Evolutionary conservation across 805 yeast genomes (phyloP), one percentile per base, ranked within the genome.

Genomic region (Kuraishia ogatae): DNA sequence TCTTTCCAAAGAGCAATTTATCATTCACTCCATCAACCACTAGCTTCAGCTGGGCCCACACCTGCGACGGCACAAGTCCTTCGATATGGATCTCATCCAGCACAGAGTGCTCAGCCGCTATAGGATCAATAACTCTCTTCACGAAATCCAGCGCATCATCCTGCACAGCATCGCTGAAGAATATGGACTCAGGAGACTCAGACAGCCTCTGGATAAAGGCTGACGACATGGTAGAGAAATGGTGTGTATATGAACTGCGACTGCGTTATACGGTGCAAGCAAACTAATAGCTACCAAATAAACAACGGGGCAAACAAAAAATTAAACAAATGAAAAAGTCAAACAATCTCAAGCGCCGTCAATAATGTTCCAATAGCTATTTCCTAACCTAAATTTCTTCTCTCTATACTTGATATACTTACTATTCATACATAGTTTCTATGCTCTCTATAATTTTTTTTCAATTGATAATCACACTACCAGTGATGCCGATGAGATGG

Each of bases 31-130:
- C 86, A 56, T 91, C 97, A 46, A 90, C 73, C 20, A 93, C 85
- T 72, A 93, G 79, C 68, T 88, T 89, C 1, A 89, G 85, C 70
- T 93, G 98, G 55, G 93, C 96, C 90, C 93, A 93, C 0, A 94
- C 91, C 66, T 93, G 98, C 47, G 86, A 80, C 23, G 97, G 84
- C 67, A 89, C 97, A 54, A 93, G 74, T 0, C 97, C 98, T 52
- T 91, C 96, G 15, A 87, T 78, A 61, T 85, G 82, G 21, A 93
- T 77, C 65, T 89, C 91, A 68, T 91, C 97, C 21, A 93, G 74
- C 5, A 87, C 86, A 0, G 94, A 80, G 54, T 70, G 69, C 15
- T 59, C 57, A 7, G 61, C 47, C 2, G 67, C 60, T 39, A 85
- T 72, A 3, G 87, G 86, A 63, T 86, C 90, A 54, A 86, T 71